phyloP scores from a whole-genome alignment of 345 rosid species.

The Citrus medica region DNA sequence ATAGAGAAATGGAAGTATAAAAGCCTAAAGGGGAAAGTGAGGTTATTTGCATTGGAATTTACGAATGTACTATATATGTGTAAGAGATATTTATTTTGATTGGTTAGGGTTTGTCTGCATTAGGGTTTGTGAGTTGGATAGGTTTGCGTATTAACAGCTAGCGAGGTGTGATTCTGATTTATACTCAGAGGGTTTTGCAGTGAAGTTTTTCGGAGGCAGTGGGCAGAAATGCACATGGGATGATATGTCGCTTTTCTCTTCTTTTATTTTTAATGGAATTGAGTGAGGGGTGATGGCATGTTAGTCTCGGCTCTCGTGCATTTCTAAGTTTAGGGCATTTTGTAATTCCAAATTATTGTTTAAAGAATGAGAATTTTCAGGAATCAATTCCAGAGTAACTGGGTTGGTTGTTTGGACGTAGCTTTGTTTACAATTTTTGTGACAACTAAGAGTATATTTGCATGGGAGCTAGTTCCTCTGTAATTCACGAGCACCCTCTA shows the following conservation, averaged over 20 bases:
- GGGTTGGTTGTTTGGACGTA: slow-evolving; percentile 15
- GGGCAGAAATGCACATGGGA: slow-evolving; percentile 56
- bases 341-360: slow-evolving; percentile 40
- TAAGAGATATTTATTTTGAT: slow-evolving; percentile 23
- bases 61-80: slow-evolving; percentile 25
- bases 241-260: slow-evolving; percentile 36
- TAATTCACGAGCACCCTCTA: slow-evolving; percentile 23
- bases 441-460: slow-evolving; percentile 42
- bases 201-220: slow-evolving; percentile 7
- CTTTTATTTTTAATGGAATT: slow-evolving; percentile 17
- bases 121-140: slow-evolving; percentile 27
- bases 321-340: slow-evolving; percentile 27
- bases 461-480: slow-evolving; percentile 34
- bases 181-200: not conserved
- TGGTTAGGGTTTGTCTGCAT: slow-evolving; percentile 34
- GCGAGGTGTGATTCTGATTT: slow-evolving; percentile 22
- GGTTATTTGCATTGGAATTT: slow-evolving; percentile 28
- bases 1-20: not conserved
- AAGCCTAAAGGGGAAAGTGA: slow-evolving; percentile 25
- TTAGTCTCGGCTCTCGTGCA: slow-evolving; percentile 27
- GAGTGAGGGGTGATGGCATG: slow-evolving; percentile 32
- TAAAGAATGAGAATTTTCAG: slow-evolving; percentile 29
- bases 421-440: slow-evolving; percentile 26
- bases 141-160: slow-evolving; percentile 15
- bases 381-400: slow-evolving; percentile 29